These are phyloP conservation scores for Penicillium sp. DNA, from an alignment of 2,329 filamentous ascomycete species.

Conservation along the genomic window DNA sequence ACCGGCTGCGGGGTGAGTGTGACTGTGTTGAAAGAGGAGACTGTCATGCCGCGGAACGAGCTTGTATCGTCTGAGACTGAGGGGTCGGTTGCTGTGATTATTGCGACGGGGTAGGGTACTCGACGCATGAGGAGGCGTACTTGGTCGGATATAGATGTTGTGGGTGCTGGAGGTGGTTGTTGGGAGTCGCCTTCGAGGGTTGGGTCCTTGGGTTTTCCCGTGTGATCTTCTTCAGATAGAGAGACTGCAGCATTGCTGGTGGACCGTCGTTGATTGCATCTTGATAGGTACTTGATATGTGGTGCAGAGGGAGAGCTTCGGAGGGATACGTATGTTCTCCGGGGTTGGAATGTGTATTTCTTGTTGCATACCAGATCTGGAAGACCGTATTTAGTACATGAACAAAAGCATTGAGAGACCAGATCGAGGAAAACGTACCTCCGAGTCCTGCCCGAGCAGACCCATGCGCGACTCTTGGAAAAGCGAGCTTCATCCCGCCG, in stretches of 20 bases:
- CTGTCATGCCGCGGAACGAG: conserved; percentile 51
- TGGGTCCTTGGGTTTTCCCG: background rate
- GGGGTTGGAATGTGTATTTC: background rate
- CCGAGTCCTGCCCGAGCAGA: conserved; percentile 18
- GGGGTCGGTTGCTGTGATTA: conserved; percentile 50
- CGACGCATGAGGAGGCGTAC: conserved; percentile 51
- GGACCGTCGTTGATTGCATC: conserved; percentile 17
- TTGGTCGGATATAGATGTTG: conserved; percentile 31
- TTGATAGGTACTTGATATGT: conserved; percentile 8
- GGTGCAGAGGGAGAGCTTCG: conserved; percentile 1
- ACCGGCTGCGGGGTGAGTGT: conserved; percentile 53
- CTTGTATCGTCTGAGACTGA: conserved; percentile 23
- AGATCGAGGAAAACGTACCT: conserved; percentile 16
- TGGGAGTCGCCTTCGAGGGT: background rate
- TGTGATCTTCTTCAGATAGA: background rate
- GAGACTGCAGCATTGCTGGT: conserved; percentile 16
- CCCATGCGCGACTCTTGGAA: conserved; percentile 20
- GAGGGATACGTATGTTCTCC: background rate
- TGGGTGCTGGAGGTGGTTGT: background rate
- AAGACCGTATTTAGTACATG: conserved; percentile 3
- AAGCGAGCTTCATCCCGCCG: conserved; percentile 33
- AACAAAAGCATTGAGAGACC: background rate
- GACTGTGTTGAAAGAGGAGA: conserved; percentile 61
- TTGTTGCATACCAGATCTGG: background rate
- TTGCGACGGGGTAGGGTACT: conserved; percentile 55